phyloP scores from a whole-genome alignment of 768 basidiomycete genomes.

The Pleurotus salmoneostramineus region DNA sequence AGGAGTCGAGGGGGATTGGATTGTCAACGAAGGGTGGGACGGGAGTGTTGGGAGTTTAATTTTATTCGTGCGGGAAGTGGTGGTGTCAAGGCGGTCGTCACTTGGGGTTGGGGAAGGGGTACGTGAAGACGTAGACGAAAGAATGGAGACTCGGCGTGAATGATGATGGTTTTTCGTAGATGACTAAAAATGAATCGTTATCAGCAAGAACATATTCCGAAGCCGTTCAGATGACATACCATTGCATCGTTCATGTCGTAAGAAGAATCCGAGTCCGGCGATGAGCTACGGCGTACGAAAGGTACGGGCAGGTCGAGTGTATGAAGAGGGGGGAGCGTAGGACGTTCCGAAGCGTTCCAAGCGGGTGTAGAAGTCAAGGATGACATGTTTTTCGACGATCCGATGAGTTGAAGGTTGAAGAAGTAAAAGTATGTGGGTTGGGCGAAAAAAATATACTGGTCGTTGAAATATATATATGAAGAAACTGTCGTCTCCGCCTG shows the following conservation, averaged over 20 bases:
- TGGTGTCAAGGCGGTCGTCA: not conserved
- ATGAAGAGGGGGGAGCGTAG: constrained; percentile 7
- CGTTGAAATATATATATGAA: not conserved
- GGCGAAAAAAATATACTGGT: not conserved
- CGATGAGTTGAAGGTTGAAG: not conserved
- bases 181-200: constrained; percentile 8
- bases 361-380: no score
- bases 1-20: constrained; percentile 10
- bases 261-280: not conserved
- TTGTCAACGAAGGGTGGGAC: constrained; percentile 15
- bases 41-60: constrained; percentile 14
- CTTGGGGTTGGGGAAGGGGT: constrained; percentile 30
- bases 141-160: constrained; percentile 30
- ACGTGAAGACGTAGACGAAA: constrained; percentile 36
- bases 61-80: constrained; percentile 4
- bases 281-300: not conserved
- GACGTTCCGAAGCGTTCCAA: not conserved
- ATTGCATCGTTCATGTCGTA: not conserved
- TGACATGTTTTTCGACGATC: not conserved
- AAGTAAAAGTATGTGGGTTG: not conserved
- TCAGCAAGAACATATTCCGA: not conserved
- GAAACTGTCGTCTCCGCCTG: constrained; percentile 1
- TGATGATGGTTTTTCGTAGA: constrained; percentile 16
- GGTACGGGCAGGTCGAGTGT: not conserved
- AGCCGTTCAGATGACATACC: not conserved